Evolutionary conservation across 192 early-diverging fungal genomes (phyloP).

Genomic region (Spinellus fusiger): DNA sequence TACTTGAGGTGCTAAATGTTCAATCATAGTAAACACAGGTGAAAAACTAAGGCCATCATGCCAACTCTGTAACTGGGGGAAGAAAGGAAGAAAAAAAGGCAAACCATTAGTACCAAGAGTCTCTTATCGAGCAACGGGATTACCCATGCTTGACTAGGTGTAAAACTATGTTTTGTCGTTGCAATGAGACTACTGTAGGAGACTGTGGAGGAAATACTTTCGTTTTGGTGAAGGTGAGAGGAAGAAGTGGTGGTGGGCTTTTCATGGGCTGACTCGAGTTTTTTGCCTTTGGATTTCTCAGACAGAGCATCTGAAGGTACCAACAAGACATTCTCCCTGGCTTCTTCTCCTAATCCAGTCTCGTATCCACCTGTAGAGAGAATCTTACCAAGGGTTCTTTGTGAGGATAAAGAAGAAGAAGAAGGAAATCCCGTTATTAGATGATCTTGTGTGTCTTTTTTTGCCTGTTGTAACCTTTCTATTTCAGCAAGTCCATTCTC

Average conservation of each 20-base stretch:
- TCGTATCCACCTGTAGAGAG: neutral
- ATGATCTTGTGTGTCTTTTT: neutral
- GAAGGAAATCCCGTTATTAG: neutral
- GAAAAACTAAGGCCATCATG: slow-evolving; percentile 55
- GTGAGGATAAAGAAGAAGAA: neutral
- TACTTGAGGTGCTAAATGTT: slow-evolving; percentile 57
- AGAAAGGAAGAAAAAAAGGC: neutral
- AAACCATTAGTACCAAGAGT: slow-evolving; percentile 50
- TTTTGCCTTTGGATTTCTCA: slow-evolving; percentile 10
- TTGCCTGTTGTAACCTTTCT: slow-evolving; percentile 33
- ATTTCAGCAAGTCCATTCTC: slow-evolving; percentile 57
- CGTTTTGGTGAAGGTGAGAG: neutral
- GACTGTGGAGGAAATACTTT: neutral
- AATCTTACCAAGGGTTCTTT: too few species aligned
- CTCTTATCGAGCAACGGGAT: too few species aligned
- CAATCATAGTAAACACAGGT: slow-evolving; percentile 57
- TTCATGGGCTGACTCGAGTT: slow-evolving; percentile 2
- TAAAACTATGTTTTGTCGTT: slow-evolving; percentile 7
- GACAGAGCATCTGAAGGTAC: neutral
- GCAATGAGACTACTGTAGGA: neutral
- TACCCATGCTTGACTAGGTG: slow-evolving; percentile 31
- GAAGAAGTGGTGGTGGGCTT: too few species aligned
- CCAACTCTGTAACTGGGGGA: neutral
- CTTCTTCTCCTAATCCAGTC: neutral
- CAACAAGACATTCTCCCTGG: neutral